Evolutionary conservation across 306 rosid species (phyloP).

Genomic region (Prunus mira): DNA sequence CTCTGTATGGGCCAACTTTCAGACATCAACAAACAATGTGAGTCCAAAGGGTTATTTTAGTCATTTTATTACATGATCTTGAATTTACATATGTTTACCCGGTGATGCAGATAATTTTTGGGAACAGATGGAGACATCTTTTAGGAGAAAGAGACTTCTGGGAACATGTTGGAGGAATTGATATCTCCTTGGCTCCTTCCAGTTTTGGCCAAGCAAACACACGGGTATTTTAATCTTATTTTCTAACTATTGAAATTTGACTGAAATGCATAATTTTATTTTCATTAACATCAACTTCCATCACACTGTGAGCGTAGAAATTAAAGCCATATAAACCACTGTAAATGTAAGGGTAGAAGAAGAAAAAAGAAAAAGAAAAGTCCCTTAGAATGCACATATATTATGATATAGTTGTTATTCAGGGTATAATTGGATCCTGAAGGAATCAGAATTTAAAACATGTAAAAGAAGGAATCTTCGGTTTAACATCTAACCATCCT

Average conservation of each 20-base stretch:
- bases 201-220: constrained; percentile 99
- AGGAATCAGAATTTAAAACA: neutral
- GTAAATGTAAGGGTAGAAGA: neutral
- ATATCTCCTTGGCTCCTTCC: constrained; percentile 84
- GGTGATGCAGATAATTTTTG: constrained; percentile 81
- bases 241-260: neutral
- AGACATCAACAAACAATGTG: constrained; percentile 90
- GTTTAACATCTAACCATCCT: neutral
- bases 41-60: constrained; percentile 21
- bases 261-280: neutral
- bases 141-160: constrained; percentile 87
- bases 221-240: constrained; percentile 44
- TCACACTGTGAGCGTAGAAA: neutral
- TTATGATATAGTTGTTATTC: neutral
- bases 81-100: constrained; percentile 19
- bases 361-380: neutral
- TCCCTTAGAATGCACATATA: neutral
- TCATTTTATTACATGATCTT: neutral
- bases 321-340: neutral
- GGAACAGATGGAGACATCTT: constrained; percentile 96
- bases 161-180: constrained; percentile 96
- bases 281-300: neutral
- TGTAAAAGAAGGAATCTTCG: neutral
- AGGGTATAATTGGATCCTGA: neutral
- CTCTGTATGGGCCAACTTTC: constrained; percentile 98